Base-by-base conservation (phyloP, 305 asterid genomes). In the Fraxinus latifolia region DNA sequence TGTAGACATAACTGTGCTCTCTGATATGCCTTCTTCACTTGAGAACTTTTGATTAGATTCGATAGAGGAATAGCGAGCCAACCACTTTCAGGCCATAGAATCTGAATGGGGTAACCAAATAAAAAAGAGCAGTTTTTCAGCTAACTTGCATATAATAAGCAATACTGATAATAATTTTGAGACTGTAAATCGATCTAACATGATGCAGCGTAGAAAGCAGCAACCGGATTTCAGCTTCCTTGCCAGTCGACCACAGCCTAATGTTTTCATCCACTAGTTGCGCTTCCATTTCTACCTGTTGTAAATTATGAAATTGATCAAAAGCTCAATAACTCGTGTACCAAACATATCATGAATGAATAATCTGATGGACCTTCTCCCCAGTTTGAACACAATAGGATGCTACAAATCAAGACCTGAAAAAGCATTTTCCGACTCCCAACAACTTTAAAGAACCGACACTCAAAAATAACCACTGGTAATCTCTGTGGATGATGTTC, bases 1-100 rank as follows among this genome's bases (percentile, higher is more conserved):
- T 93, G 97, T 79, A 94, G 88, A 77, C 96, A 89, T 68, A 94
- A 80, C 75, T 95, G 85, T 7, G 98, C 98, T 84, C 81, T 93
- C 89, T 94, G 97, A 79, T 93, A 94, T 1, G 95, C 93, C 84
- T 91, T 94, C 88, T 90, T 94, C 87, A 93, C 94, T 74, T 88
- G 87, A 1, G 92, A 78, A 74, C 85, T 87, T 73, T 90, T 93
- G 68, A 85, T 86, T 47, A 93, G 82, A 77, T 77, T 87, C 8
- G 89, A 27, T 37, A 89, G 65, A 39, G 94, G 87, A 29, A 87
- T 74, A 7, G 92, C 83, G 17, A 80, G 27, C 97, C 97, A 94
- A 19, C 97, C 95, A 76, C 92, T 90, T 21, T 87, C 84, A 9
- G 88, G 85, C 97, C 95, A 93, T 84, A 93, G 77, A 82, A 93